Evolutionary conservation across 2,329 filamentous ascomycete species (phyloP), one percentile per base, ranked within the genome.

Genomic region (Beauveria sp.): DNA sequence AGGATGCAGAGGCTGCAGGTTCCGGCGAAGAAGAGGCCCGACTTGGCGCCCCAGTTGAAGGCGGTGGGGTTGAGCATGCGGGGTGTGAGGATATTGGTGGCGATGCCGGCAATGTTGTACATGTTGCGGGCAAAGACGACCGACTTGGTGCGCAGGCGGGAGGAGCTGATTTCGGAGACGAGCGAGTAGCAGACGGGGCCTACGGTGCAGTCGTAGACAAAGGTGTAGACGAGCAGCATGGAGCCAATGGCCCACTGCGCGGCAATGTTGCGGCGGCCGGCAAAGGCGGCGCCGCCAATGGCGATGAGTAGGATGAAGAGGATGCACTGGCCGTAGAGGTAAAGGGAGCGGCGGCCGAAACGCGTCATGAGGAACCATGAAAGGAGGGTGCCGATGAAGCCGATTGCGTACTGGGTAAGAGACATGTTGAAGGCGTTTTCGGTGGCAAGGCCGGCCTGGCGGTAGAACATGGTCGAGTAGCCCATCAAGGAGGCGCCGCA

Each of bases 111-210:
- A 5, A 82, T 70, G 64, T 84, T 81, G 71, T 82, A 84, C 22
- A 75, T 59, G 64, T 74, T 77, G 53, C 78, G 72, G 1, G 75
- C 77, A 20, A 80, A 67, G 14, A 78, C 77, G 20, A 80, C 74
- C 0, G 77, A 77, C 68, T 79, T 78, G 53, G 75, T 77, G 51
- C 78, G 73, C 22, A 80, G 72, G 45, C 78, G 77, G 4, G 77
- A 79, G 0, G 77, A 78, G 0, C 74, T 73, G 3, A 79, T 64
- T 67, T 80, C 78, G 1, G 78, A 84, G 5, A 96, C 91, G 40
- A 96, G 81, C 0, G 90, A 93, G 75, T 95, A 96, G 75, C 89
- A 92, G 28, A 96, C 90, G 43, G 64, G 74, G 0, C 74, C 74
- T 28, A 77, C 71, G 5, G 74, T 75, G 45, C 67, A 68, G 62